A percentile compares a stretch with the other conserved stretches of the same genome.
Conservation (phyloP, 192 early-diverging fungal genomes). For the Coemansia sp. region DNA sequence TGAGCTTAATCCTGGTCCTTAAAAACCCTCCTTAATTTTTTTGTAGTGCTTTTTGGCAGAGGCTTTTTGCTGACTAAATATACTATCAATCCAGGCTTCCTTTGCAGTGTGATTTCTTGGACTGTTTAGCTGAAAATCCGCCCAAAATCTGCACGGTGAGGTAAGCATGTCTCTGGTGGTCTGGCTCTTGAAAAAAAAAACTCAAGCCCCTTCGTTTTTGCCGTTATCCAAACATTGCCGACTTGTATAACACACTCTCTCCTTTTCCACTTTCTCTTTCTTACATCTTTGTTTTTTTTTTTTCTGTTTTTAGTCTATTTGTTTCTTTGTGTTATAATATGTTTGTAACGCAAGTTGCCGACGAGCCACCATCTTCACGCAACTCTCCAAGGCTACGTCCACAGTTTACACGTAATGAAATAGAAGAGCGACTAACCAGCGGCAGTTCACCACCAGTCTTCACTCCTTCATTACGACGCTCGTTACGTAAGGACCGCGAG, state of each 20-base stretch:
- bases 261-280: background rate
- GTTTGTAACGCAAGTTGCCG: constrained; percentile 38
- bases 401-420: constrained; percentile 25
- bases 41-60: background rate
- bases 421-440: constrained; percentile 17
- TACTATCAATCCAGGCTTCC: background rate
- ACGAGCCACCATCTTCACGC: constrained; percentile 37
- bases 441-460: constrained; percentile 31
- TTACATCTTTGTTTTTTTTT: background rate
- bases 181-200: background rate
- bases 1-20: background rate
- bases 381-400: constrained; percentile 34
- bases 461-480: constrained; percentile 29
- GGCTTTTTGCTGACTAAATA: background rate
- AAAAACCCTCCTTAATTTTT: background rate
- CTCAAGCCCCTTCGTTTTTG: background rate
- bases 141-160: background rate
- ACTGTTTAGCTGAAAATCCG: background rate
- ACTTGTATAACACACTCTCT: background rate
- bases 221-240: too few relatives aligned
- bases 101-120: background rate
- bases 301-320: background rate
- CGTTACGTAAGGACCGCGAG: constrained; percentile 33
- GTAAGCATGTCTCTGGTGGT: background rate
- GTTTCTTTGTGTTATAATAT: constrained; percentile 11